Evolutionary conservation across 1,139 yeast genomes (phyloP).

Genomic region (Scheffersomyces cryptocercus): DNA sequence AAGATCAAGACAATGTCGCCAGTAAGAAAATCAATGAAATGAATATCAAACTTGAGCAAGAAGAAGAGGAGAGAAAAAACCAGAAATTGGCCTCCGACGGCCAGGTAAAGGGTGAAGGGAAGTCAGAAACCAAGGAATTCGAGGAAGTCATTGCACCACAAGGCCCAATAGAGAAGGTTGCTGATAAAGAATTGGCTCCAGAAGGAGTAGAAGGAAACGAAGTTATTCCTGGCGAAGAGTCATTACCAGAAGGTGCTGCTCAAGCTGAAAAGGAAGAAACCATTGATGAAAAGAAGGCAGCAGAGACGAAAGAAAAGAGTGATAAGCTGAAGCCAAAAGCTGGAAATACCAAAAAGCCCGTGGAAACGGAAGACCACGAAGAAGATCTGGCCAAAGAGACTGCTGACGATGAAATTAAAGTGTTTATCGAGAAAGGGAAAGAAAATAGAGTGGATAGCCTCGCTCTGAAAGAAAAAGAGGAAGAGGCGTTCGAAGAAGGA

Average conservation of each 20-base stretch:
- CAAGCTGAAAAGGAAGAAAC: conserved; percentile 6
- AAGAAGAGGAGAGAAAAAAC: conserved; percentile 3
- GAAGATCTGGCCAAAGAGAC: conserved; percentile 2
- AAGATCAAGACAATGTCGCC: conserved; percentile 18
- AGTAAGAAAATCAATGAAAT: conserved; percentile 14
- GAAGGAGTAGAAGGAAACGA: conserved; percentile 3
- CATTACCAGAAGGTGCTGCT: too few species aligned
- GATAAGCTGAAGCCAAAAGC: too few species aligned
- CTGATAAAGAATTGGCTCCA: not conserved
- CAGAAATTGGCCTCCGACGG: not conserved
- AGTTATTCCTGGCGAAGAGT: not conserved
- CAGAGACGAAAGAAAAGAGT: not conserved
- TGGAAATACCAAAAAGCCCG: conserved; percentile 3
- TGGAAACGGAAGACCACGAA: not conserved
- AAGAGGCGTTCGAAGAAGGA: not conserved
- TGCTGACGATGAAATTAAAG: conserved; percentile 1
- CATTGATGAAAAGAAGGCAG: conserved; percentile 5
- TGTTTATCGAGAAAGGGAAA: not conserved
- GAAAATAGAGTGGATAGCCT: conserved; percentile 1
- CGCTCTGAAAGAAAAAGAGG: conserved; percentile 1
- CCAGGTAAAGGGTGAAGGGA: conserved; percentile 2
- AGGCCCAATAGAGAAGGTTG: conserved; percentile 1
- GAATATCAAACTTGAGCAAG: conserved; percentile 9
- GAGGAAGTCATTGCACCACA: conserved; percentile 3
- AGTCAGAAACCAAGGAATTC: conserved; percentile 5